Evolutionary conservation across 2,329 filamentous ascomycete species (phyloP).

Genomic region (Chaetomiaceae sp.): DNA sequence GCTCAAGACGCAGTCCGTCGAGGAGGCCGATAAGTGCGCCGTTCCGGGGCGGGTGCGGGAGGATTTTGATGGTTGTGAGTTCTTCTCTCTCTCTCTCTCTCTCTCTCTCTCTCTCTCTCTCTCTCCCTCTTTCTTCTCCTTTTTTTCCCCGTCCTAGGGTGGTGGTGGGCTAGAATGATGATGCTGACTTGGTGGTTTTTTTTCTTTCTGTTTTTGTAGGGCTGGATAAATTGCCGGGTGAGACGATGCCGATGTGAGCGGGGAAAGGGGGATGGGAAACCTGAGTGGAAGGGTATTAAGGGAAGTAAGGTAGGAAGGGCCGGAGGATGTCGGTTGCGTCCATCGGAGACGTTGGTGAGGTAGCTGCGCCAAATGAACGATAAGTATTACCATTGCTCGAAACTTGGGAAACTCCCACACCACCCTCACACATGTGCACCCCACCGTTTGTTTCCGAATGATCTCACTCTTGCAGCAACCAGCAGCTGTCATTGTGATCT

Average conservation of each 20-base stretch:
- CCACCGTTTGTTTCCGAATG: no score
- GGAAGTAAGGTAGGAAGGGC: neutral
- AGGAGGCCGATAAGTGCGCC: slow-evolving; percentile 30
- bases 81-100: neutral
- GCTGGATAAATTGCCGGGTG: slow-evolving; percentile 11
- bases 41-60: slow-evolving; percentile 32
- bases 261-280: no score
- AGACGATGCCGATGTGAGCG: neutral
- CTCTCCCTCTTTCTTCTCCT: neutral
- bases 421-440: no score
- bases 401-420: no score
- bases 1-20: slow-evolving; percentile 32
- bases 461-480: no score
- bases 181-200: no score
- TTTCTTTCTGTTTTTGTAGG: neutral
- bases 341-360: no score
- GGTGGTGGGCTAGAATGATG: no score
- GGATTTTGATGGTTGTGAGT: slow-evolving; percentile 37
- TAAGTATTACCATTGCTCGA: no score
- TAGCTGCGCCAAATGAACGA: no score
- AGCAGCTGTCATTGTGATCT: no score
- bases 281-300: neutral
- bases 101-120: neutral
- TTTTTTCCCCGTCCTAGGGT: neutral
- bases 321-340: neutral